These are phyloP conservation scores for Candida alai DNA, from an alignment of 805 yeast species.

Conservation along the genomic window DNA sequence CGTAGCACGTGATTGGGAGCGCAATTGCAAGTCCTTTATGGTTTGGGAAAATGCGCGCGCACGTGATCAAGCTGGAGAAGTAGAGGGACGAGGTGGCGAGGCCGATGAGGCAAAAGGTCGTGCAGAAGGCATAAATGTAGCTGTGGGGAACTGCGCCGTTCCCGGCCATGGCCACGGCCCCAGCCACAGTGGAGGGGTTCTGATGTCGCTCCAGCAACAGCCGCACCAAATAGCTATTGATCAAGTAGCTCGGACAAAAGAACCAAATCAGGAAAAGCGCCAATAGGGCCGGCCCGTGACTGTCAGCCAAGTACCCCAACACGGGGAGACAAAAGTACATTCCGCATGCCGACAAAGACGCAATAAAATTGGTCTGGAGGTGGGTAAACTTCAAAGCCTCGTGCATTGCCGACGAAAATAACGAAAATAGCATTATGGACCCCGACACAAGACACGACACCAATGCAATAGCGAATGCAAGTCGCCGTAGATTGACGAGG, in stretches of 20 bases:
- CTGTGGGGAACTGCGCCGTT: neutral
- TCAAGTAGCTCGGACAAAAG: constrained; percentile 65
- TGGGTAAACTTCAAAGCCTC: constrained; percentile 57
- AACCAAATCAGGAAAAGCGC: constrained; percentile 57
- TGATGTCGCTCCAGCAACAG: constrained; percentile 3
- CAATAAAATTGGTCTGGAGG: constrained; percentile 62
- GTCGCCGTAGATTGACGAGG: constrained; percentile 35
- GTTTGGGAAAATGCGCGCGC: constrained; percentile 81
- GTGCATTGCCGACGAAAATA: constrained; percentile 71
- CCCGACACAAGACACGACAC: constrained; percentile 74
- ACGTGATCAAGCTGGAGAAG: constrained; percentile 68
- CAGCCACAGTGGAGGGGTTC: neutral
- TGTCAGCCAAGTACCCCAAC: constrained; percentile 77
- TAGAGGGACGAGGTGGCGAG: constrained; percentile 70
- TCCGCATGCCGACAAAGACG: constrained; percentile 73
- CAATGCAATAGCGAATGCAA: constrained; percentile 57
- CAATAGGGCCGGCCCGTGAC: constrained; percentile 76
- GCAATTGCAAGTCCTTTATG: constrained; percentile 79
- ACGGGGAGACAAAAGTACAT: constrained; percentile 82
- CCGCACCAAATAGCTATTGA: constrained; percentile 22
- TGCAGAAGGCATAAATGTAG: constrained; percentile 28
- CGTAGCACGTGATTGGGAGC: constrained; percentile 85
- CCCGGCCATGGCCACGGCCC: neutral
- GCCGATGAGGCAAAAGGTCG: constrained; percentile 59
- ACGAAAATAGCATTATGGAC: constrained; percentile 75